phyloP scores from a whole-genome alignment of 805 yeast genomes.

The Candida ponderosae region DNA sequence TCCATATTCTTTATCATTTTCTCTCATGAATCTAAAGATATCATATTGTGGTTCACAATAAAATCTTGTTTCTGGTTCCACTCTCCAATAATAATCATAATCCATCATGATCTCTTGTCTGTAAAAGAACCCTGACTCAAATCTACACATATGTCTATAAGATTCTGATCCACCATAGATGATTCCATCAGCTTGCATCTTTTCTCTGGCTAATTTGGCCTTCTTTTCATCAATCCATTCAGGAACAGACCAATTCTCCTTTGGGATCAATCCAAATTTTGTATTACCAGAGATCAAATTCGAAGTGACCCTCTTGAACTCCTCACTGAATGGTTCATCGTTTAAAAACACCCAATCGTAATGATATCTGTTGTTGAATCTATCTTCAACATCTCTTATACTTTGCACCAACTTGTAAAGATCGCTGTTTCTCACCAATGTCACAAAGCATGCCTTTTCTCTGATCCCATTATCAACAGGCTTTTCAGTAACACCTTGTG shows the following conservation, averaged over 20 bases:
- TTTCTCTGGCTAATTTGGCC: constrained; percentile 32
- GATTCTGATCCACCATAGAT: constrained; percentile 48
- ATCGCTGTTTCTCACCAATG: constrained; percentile 60
- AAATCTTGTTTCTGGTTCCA: constrained; percentile 55
- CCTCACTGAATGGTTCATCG: constrained; percentile 48
- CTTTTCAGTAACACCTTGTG: neutral
- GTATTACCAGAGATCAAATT: constrained; percentile 46
- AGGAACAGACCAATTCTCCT: constrained; percentile 63
- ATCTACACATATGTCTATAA: constrained; percentile 56
- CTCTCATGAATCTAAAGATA: constrained; percentile 52
- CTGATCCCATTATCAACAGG: constrained; percentile 23
- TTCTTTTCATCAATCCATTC: constrained; percentile 42
- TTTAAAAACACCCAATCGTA: constrained; percentile 76
- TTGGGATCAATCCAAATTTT: constrained; percentile 50
- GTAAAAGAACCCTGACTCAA: constrained; percentile 44
- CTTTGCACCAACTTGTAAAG: constrained; percentile 45
- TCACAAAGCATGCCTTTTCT: constrained; percentile 54
- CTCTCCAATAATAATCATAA: constrained; percentile 66
- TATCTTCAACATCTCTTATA: constrained; percentile 49
- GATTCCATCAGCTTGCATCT: constrained; percentile 31
- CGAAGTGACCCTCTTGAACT: constrained; percentile 37
- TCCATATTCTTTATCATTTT: constrained; percentile 48
- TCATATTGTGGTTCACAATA: constrained; percentile 58
- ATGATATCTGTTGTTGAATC: constrained; percentile 51
- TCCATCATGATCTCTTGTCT: constrained; percentile 45